phyloP scores from a whole-genome alignment of 106 monocot genomes.

The Dendrobium huoshanense region DNA sequence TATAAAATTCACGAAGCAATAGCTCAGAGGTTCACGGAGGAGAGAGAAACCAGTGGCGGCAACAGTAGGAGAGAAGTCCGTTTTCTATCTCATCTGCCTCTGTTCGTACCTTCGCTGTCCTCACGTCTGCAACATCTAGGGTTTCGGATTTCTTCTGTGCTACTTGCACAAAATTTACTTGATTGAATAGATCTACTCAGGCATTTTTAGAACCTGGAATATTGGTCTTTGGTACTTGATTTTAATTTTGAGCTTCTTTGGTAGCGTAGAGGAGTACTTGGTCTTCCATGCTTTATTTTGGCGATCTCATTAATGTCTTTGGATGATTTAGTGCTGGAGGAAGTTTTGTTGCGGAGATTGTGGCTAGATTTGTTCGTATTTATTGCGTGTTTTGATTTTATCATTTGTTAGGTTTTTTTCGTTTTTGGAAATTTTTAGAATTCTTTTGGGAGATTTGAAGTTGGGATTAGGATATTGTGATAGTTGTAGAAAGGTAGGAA shows the following conservation, averaged over 20 bases:
- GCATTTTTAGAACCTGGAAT: background rate
- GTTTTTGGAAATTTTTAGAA: background rate
- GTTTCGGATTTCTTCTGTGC: background rate
- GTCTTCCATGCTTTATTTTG: background rate
- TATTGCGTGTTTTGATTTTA: constrained; percentile 1
- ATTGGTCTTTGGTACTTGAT: background rate
- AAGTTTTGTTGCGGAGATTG: constrained; percentile 7
- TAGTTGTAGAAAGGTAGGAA: background rate
- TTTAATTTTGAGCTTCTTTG: background rate
- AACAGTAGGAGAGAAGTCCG: constrained; percentile 7
- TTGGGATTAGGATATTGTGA: background rate
- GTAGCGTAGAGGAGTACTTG: background rate
- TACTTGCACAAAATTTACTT: background rate
- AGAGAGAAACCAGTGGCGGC: constrained; percentile 3
- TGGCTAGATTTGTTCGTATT: constrained; percentile 7
- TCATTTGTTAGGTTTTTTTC: background rate
- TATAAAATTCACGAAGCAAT: background rate
- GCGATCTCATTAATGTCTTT: background rate
- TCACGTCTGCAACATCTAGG: constrained; percentile 4
- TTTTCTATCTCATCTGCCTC: background rate
- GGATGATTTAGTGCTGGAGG: background rate
- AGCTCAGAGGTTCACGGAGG: background rate
- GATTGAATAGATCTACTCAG: background rate
- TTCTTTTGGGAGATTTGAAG: constrained; percentile 6
- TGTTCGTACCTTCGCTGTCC: background rate